Evolutionary conservation across 2,329 filamentous ascomycete species (phyloP), one percentile per base, ranked within the genome.

Genomic region (Phialophora expanda): DNA sequence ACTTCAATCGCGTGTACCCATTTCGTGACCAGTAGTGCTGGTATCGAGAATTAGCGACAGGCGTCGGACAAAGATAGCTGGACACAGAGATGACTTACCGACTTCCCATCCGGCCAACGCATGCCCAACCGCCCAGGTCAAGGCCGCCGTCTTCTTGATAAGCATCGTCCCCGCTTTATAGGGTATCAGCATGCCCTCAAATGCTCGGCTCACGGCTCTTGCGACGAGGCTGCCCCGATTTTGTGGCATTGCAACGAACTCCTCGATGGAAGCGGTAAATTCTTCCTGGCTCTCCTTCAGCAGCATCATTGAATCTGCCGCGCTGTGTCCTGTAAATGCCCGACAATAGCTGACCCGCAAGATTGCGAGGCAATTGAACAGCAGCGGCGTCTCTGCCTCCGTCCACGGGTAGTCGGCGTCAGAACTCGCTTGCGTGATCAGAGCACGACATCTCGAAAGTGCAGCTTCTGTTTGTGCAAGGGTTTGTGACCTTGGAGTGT

Each of bases 371-470:
- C 74, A 75, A 56, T 78, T 76, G 69, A 77, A 77, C 61, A 76
- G 67, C 28, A 77, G 66, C 8, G 75, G 75, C 12, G 73, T 72
- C 38, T 76, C 73, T 17, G 66, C 63, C 22, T 69, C 66, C 17
- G 66, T 62, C 66, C 66, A 69, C 4, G 93, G 93, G 78, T 97
- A 98, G 74, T 97, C 93, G 3, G 90, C 89, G 1, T 88, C 83
- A 28, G 87, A 88, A 61, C 89, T 87, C 81, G 97, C 97, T 72
- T 86, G 85, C 0, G 82, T 80, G 53, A 69, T 69, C 1, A 73
- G 65, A 22, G 72, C 70, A 32, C 74, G 71, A 58, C 75, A 77
- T 58, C 73, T 69, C 20, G 71, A 67, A 14, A 77, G 69, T 17
- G 74, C 70, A 1, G 74, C 68, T 28, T 74, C 71, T 0, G 74